Conservation (phyloP, 345 rosid species). For the Euphorbia lathyris region DNA sequence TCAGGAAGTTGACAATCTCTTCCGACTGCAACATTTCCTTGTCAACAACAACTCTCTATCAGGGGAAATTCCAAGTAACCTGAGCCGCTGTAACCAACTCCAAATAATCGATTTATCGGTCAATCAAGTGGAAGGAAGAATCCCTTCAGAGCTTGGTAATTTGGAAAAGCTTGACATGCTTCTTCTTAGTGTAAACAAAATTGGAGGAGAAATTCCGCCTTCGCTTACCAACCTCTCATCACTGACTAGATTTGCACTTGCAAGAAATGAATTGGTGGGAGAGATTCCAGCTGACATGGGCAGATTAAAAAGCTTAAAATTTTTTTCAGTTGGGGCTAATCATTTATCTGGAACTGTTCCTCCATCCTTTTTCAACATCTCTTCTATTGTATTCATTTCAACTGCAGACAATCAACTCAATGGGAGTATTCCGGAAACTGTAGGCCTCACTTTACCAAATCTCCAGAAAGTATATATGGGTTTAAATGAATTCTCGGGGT, state of each 20-base stretch:
- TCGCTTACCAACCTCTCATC: slow-evolving; percentile 15
- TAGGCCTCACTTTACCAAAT: slow-evolving; percentile 16
- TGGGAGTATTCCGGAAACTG: slow-evolving; percentile 8
- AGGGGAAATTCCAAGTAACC: slow-evolving; percentile 11
- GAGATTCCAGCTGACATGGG: slow-evolving; percentile 13
- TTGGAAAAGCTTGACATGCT: slow-evolving; percentile 15
- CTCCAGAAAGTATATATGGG: background rate
- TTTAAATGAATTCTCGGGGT: slow-evolving; percentile 21
- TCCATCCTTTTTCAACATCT: slow-evolving; percentile 19
- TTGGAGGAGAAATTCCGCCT: slow-evolving; percentile 18
- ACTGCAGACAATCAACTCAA: slow-evolving; percentile 3
- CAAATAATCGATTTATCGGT: background rate
- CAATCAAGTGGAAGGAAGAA: slow-evolving; percentile 12
- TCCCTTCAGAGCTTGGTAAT: slow-evolving; percentile 16
- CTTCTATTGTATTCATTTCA: slow-evolving; percentile 3
- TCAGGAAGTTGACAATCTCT: slow-evolving; percentile 5
- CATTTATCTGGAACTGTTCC: slow-evolving; percentile 19
- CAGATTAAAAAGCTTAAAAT: background rate
- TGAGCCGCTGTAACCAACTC: slow-evolving; percentile 8
- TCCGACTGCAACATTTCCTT: slow-evolving; percentile 4
- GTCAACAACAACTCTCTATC: background rate
- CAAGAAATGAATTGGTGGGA: slow-evolving; percentile 1
- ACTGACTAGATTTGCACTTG: background rate
- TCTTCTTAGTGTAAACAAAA: slow-evolving; percentile 5
- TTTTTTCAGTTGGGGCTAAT: background rate